Evolutionary conservation across 768 basidiomycete species (phyloP).

Genomic region (Boletus tylopilopsis): DNA sequence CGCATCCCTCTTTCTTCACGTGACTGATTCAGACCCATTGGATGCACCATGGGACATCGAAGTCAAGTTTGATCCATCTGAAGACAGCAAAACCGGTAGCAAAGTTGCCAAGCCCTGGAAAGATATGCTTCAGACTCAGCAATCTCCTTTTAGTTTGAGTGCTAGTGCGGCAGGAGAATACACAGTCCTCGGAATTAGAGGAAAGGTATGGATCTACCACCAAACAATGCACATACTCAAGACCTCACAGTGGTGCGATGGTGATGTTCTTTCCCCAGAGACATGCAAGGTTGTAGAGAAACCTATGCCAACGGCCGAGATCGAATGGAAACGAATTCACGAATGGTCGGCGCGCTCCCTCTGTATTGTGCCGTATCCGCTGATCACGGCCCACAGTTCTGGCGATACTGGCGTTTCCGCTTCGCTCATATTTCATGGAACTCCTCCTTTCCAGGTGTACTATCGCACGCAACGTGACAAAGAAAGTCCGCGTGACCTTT

Average conservation of each 20-base stretch:
- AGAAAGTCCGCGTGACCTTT: conserved; percentile 55
- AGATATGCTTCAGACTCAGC: conserved; percentile 52
- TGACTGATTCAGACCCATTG: conserved; percentile 52
- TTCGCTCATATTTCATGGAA: conserved; percentile 80
- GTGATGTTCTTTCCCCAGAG: conserved; percentile 82
- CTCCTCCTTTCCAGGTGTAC: conserved; percentile 82
- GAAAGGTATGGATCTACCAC: conserved; percentile 43
- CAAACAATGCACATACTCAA: conserved; percentile 1
- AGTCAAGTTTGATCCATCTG: conserved; percentile 56
- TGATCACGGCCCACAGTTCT: conserved; percentile 46
- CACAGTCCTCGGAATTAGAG: conserved; percentile 62
- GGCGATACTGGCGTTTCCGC: conserved; percentile 91
- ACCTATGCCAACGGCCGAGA: conserved; percentile 77
- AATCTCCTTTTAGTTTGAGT: conserved; percentile 43
- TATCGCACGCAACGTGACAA: conserved; percentile 73
- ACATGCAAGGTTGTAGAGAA: conserved; percentile 72
- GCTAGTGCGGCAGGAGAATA: conserved; percentile 75
- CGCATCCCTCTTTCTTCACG: conserved; percentile 49
- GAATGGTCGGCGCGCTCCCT: conserved; percentile 61
- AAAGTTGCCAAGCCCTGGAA: conserved; percentile 59
- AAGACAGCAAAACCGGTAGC: conserved; percentile 33
- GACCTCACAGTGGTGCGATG: conserved; percentile 59
- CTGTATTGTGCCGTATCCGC: conserved; percentile 2
- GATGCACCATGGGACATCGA: conserved; percentile 68
- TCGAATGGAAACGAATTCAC: conserved; percentile 85